phyloP scores from a whole-genome alignment of 768 basidiomycete genomes.

The Lentinus brumalis region DNA sequence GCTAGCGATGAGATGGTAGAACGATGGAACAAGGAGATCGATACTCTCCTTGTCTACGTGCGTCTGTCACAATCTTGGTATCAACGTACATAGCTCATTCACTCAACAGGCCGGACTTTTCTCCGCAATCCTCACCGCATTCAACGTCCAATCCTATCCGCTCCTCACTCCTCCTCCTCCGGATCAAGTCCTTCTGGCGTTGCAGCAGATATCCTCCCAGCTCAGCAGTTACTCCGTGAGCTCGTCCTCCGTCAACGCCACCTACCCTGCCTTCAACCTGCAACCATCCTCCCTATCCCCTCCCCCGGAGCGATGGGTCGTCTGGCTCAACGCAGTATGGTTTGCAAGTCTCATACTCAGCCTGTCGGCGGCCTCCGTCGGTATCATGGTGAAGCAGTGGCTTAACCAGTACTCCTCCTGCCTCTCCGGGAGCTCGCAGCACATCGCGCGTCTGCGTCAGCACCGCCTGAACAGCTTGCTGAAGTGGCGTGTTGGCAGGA shows the following conservation, averaged over 20 bases:
- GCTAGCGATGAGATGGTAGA: constrained; percentile 1
- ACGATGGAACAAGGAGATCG: constrained; percentile 1
- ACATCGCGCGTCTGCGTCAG: constrained; percentile 19
- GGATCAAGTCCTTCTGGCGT: background rate
- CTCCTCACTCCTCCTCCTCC: background rate
- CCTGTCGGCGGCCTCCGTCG: constrained; percentile 14
- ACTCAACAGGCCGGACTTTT: background rate
- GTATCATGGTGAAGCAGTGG: constrained; percentile 19
- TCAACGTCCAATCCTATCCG: constrained; percentile 6
- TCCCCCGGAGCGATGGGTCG: background rate
- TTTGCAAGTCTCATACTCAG: constrained; percentile 14
- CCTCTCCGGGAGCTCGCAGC: constrained; percentile 16
- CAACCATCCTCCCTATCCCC: background rate
- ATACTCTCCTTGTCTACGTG: constrained; percentile 1
- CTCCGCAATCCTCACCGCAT: constrained; percentile 3
- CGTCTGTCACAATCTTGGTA: background rate
- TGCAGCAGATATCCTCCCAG: constrained; percentile 1
- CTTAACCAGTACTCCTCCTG: constrained; percentile 12
- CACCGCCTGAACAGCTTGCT: constrained; percentile 19
- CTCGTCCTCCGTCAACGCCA: background rate
- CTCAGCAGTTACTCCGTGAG: constrained; percentile 1
- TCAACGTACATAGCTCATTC: too few species aligned
- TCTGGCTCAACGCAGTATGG: constrained; percentile 18
- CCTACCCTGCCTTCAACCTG: background rate
- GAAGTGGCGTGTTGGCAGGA: constrained; percentile 17